Conservation (phyloP, 2,329 filamentous ascomycete genomes). For the Calonectria pseudoreteaudii region DNA sequence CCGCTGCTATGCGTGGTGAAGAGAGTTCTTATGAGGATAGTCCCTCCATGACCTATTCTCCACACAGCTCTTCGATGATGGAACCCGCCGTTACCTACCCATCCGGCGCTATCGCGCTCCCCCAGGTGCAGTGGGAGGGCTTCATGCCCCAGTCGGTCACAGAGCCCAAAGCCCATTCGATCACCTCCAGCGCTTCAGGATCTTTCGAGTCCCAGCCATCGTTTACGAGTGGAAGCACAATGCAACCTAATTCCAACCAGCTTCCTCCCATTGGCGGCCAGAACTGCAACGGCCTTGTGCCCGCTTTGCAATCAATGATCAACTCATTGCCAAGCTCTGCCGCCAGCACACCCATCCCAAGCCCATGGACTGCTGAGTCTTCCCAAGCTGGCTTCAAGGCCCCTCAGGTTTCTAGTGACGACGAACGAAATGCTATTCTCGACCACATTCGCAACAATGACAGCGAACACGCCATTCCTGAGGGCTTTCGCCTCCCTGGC, state of each 20-base stretch:
- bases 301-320: conserved; percentile 78
- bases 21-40: conserved; percentile 67
- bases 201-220: conserved; percentile 77
- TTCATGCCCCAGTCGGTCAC: conserved; percentile 79
- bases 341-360: conserved; percentile 78
- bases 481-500: conserved; percentile 89
- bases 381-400: conserved; percentile 76
- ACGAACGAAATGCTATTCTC: conserved; percentile 86
- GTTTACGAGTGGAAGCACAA: conserved; percentile 68
- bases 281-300: conserved; percentile 68
- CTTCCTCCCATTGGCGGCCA: conserved; percentile 78
- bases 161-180: conserved; percentile 81
- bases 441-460: conserved; percentile 88
- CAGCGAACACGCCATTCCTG: conserved; percentile 83
- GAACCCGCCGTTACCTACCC: conserved; percentile 83
- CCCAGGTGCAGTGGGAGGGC: conserved; percentile 91
- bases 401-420: conserved; percentile 85
- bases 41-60: conserved; percentile 77
- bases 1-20: conserved; percentile 73
- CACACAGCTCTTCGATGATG: conserved; percentile 77
- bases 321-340: conserved; percentile 77
- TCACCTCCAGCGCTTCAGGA: conserved; percentile 72
- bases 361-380: conserved; percentile 75
- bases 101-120: conserved; percentile 82
- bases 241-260: conserved; percentile 70